phyloP scores from a whole-genome alignment of 2,329 filamentous ascomycete genomes.

The Zalaria obscura region DNA sequence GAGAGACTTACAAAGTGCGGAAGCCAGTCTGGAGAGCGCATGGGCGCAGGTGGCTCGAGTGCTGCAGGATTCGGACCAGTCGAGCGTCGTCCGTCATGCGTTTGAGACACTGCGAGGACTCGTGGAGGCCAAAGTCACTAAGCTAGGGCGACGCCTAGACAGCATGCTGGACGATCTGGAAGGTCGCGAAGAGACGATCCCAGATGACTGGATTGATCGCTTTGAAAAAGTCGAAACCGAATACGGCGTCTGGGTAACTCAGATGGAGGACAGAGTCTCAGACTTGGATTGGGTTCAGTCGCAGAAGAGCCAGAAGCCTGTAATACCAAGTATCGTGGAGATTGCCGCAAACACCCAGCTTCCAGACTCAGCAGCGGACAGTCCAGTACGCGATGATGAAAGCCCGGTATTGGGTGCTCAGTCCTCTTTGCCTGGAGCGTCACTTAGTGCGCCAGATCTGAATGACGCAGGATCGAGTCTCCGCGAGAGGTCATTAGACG shows the following conservation, averaged over 20 bases:
- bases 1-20: slow-evolving; percentile 46
- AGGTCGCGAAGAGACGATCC: slow-evolving; percentile 68
- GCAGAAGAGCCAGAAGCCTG: too few species aligned
- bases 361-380: too few species aligned
- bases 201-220: slow-evolving; percentile 73
- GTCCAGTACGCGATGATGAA: neutral
- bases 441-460: too few species aligned
- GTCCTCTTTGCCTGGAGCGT: neutral
- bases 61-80: slow-evolving; percentile 19
- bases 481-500: too few species aligned
- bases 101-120: slow-evolving; percentile 41
- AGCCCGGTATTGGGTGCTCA: neutral
- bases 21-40: slow-evolving; percentile 49
- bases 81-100: slow-evolving; percentile 23
- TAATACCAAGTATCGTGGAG: too few species aligned
- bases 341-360: too few species aligned
- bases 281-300: neutral
- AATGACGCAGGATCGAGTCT: too few species aligned
- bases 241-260: slow-evolving; percentile 68
- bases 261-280: slow-evolving; percentile 48
- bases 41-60: slow-evolving; percentile 44
- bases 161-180: slow-evolving; percentile 78
- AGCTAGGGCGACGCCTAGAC: slow-evolving; percentile 62
- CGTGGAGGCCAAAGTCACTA: slow-evolving; percentile 54
- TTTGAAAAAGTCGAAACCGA: slow-evolving; percentile 68